A percentile compares a stretch with the other conserved stretches of the same genome.
Evolutionary conservation across 2,329 filamentous ascomycete species (phyloP).

Genomic region (Penicillium sp.): DNA sequence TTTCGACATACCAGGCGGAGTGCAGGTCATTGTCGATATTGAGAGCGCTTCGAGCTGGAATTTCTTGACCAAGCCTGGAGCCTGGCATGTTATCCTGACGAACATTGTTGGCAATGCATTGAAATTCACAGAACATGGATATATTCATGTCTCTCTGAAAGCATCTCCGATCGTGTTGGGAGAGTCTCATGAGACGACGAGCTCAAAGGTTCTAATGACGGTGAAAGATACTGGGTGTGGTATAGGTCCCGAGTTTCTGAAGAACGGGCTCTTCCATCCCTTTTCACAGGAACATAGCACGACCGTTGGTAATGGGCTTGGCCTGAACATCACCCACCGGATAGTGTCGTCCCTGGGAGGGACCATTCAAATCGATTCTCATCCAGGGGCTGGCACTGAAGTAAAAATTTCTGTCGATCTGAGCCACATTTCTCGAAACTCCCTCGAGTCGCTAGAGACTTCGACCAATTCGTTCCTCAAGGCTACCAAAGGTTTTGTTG

Average conservation of each 20-base stretch:
- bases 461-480: background rate
- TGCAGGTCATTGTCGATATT: constrained; percentile 41
- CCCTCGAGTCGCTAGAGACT: background rate
- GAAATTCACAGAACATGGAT: constrained; percentile 49
- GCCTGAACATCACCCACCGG: constrained; percentile 16
- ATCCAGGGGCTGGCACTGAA: constrained; percentile 6
- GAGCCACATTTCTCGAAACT: background rate
- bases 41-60: constrained; percentile 44
- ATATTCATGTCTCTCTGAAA: constrained; percentile 39
- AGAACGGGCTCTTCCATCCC: constrained; percentile 4
- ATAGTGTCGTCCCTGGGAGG: constrained; percentile 9
- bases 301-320: constrained; percentile 3
- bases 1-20: background rate
- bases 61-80: constrained; percentile 49
- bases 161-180: background rate
- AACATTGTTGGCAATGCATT: constrained; percentile 52
- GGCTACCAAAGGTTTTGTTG: background rate
- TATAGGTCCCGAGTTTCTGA: constrained; percentile 18
- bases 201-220: constrained; percentile 6
- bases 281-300: constrained; percentile 7
- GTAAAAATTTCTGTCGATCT: constrained; percentile 1
- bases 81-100: constrained; percentile 50
- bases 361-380: constrained; percentile 14
- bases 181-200: background rate
- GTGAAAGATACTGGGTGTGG: constrained; percentile 27